phyloP scores from a whole-genome alignment of 2,329 filamentous ascomycete genomes.

The Ilyonectria robusta region DNA sequence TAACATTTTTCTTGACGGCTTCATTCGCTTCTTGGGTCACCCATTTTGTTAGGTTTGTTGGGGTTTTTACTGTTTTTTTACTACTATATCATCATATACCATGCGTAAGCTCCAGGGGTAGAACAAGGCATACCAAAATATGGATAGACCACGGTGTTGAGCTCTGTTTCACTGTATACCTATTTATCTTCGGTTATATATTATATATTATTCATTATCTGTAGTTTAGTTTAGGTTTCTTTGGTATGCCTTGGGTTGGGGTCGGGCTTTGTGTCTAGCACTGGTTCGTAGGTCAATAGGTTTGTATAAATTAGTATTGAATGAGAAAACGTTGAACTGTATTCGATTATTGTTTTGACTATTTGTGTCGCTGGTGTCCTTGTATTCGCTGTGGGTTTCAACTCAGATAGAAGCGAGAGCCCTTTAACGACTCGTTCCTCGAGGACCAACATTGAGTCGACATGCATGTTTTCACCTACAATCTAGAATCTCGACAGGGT shows the following conservation, averaged over 20 bases:
- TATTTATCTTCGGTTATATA: constrained; percentile 24
- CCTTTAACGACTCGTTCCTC: too few species aligned
- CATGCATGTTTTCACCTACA: too few species aligned
- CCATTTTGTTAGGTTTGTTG: constrained; percentile 26
- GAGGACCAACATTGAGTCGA: too few species aligned
- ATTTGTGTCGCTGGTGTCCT: not conserved
- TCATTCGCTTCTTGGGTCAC: constrained; percentile 31
- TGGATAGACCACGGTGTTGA: constrained; percentile 48
- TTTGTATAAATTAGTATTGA: not conserved
- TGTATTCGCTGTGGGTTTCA: too few species aligned
- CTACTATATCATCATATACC: constrained; percentile 43
- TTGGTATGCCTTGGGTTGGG: not conserved
- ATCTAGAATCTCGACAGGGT: too few species aligned
- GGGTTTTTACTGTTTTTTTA: constrained; percentile 32
- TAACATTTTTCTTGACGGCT: constrained; percentile 32
- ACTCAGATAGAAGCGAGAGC: too few species aligned
- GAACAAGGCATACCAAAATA: constrained; percentile 50
- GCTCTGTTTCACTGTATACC: constrained; percentile 31
- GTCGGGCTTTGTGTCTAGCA: not conserved
- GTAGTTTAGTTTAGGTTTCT: constrained; percentile 2
- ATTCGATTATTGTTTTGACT: not conserved
- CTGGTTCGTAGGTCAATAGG: not conserved
- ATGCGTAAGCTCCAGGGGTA: constrained; percentile 47
- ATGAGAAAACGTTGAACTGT: not conserved
- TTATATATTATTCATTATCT: constrained; percentile 7